These are phyloP conservation scores for Dictyostelium firmibasis DNA, from an alignment of 78 protist species.

Conservation along the genomic window DNA sequence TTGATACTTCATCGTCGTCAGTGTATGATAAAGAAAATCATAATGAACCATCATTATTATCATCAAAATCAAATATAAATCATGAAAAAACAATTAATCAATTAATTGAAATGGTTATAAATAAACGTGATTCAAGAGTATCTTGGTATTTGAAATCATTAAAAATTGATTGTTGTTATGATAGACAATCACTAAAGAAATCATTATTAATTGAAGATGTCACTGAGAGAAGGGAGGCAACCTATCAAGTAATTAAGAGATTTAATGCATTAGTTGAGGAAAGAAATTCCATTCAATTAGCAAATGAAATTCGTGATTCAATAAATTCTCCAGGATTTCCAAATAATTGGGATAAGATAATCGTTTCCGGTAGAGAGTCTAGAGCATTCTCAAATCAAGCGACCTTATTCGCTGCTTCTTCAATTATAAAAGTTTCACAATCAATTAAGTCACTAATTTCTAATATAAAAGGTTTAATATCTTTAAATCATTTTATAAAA, in stretches of 20 bases:
- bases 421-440: neutral
- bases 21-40: too few relatives aligned
- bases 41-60: neutral
- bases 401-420: constrained; percentile 32
- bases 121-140: constrained; percentile 19
- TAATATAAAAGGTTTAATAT: neutral
- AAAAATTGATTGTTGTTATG: constrained; percentile 46
- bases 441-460: neutral
- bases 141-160: constrained; percentile 40
- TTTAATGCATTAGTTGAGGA: constrained; percentile 9
- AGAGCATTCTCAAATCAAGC: constrained; percentile 80
- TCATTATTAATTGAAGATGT: constrained; percentile 29
- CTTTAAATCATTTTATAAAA: neutral
- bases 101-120: neutral
- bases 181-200: constrained; percentile 6
- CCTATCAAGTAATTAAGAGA: constrained; percentile 3
- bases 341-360: neutral
- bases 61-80: neutral
- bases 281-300: constrained; percentile 16
- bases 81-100: neutral
- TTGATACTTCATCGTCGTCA: neutral
- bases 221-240: neutral
- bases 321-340: neutral
- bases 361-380: constrained; percentile 72
- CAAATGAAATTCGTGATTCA: constrained; percentile 42